Conservation (phyloP, 257 asterid genomes). For the Scutellaria baicalensis region DNA sequence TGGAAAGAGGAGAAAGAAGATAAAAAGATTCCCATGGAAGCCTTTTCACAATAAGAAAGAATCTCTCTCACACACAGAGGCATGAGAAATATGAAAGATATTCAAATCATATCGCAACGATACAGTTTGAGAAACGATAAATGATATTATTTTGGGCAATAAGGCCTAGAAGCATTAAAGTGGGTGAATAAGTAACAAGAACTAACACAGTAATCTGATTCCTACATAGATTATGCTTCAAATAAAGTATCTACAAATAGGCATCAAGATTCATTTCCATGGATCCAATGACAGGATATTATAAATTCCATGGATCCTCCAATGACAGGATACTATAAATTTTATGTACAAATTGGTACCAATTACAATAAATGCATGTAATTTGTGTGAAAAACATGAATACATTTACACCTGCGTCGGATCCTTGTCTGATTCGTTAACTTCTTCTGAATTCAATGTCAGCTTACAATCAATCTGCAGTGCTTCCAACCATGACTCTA, state of each 20-base stretch:
- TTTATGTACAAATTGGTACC: slow-evolving; percentile 7
- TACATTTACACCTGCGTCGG: not conserved
- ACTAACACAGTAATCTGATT: not conserved
- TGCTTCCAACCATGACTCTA: slow-evolving; percentile 73
- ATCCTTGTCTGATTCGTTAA: slow-evolving; percentile 3
- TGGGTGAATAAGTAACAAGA: not conserved
- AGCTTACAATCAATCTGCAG: slow-evolving; percentile 40
- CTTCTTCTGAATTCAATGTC: slow-evolving; percentile 23
- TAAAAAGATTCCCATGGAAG: slow-evolving; percentile 6
- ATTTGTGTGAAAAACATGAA: not conserved
- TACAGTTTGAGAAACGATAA: too few species aligned
- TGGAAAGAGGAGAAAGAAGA: not conserved
- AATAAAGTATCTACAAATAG: slow-evolving; percentile 16
- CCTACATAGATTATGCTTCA: not conserved
- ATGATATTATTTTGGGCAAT: too few species aligned
- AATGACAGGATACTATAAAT: not conserved
- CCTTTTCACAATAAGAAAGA: not conserved
- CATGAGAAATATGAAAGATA: too few species aligned
- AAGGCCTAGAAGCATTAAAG: too few species aligned
- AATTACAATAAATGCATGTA: not conserved
- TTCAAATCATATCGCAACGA: too few species aligned
- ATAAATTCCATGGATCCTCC: not conserved
- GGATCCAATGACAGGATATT: not conserved
- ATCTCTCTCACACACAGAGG: too few species aligned
- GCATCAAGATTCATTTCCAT: not conserved